phyloP scores from a whole-genome alignment of 257 asterid species.

The Solanum phureja region DNA sequence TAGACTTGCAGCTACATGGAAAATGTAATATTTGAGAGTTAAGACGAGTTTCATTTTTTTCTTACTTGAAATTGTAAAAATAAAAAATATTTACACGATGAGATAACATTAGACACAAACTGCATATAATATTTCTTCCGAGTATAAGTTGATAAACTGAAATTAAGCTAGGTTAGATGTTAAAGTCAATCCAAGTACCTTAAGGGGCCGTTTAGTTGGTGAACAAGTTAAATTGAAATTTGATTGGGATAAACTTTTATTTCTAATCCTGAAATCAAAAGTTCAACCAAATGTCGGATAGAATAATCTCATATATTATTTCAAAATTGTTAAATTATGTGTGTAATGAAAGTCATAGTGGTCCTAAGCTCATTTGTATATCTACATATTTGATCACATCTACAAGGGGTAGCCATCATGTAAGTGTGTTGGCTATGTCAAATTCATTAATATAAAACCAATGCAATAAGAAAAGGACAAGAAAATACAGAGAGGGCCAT shows the following conservation, averaged over 20 bases:
- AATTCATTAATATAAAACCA: neutral
- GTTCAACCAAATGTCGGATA: neutral
- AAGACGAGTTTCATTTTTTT: neutral
- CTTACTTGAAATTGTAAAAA: neutral
- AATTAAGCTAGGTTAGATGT: neutral
- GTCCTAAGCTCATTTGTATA: neutral
- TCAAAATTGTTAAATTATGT: neutral
- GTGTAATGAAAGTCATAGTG: neutral
- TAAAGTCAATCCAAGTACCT: neutral
- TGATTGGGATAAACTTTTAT: neutral
- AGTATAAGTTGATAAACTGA: neutral
- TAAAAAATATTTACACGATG: neutral
- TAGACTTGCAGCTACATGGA: neutral
- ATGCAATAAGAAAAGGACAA: conserved; percentile 5
- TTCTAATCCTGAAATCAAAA: neutral
- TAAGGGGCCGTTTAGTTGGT: neutral
- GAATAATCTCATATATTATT: neutral
- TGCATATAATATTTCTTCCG: neutral
- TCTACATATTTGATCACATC: neutral
- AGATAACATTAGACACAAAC: neutral
- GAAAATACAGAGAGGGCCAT: conserved; percentile 17
- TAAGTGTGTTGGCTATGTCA: neutral
- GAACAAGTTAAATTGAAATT: neutral
- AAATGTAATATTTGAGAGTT: neutral
- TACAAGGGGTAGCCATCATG: neutral